Conservation (phyloP, 352 stramenopile species). For the Elongisporangium anandrum region DNA sequence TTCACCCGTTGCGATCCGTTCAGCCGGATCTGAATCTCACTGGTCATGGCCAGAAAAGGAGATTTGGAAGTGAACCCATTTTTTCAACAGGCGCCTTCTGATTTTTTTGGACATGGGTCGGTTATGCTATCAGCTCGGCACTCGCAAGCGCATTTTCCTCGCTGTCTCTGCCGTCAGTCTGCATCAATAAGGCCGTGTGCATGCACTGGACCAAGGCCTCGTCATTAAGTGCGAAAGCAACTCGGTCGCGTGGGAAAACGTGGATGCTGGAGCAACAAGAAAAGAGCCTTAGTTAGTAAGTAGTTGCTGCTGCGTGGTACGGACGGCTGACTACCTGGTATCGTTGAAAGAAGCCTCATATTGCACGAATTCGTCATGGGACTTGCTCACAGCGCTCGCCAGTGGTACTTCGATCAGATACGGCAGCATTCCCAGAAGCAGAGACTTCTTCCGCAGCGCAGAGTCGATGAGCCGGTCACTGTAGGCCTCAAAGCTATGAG, state of each 20-base stretch:
- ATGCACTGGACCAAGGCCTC: not conserved
- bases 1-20: not conserved
- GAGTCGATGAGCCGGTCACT: slow-evolving; percentile 55
- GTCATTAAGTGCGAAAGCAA: slow-evolving; percentile 5
- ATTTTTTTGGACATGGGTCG: not conserved
- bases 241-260: slow-evolving; percentile 7
- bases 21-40: not conserved
- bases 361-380: slow-evolving; percentile 44
- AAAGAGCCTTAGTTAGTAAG: not conserved
- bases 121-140: not conserved
- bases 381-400: slow-evolving; percentile 28
- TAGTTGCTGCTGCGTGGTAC: not conserved
- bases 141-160: not conserved
- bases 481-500: slow-evolving; percentile 68
- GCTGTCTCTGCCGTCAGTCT: not conserved
- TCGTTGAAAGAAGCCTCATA: slow-evolving; percentile 84
- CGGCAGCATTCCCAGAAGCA: slow-evolving; percentile 47
- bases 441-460: slow-evolving; percentile 28
- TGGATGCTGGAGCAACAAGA: slow-evolving; percentile 6
- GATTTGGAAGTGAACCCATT: not conserved
- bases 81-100: not conserved
- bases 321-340: slow-evolving; percentile 22
- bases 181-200: no score
- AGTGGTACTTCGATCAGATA: slow-evolving; percentile 46
- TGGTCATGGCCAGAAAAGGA: not conserved